These are phyloP conservation scores for Fusarium sulawesiense DNA, from an alignment of 2,329 filamentous ascomycete genomes.

Conservation along the genomic window DNA sequence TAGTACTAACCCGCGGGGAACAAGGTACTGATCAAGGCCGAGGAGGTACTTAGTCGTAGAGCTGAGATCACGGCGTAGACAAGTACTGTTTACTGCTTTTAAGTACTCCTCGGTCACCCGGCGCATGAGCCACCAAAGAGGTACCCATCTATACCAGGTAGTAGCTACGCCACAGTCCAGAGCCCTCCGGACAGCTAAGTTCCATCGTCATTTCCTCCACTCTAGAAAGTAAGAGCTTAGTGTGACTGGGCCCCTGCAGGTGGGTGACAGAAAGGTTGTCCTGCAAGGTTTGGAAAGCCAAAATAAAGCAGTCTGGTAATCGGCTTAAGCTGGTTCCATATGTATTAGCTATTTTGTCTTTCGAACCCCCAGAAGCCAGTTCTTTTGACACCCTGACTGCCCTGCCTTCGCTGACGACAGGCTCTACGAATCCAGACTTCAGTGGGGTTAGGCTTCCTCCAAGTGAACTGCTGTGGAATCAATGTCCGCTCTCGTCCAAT, in stretches of 20 bases:
- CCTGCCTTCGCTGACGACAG: conserved; percentile 36
- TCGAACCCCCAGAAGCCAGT: not conserved
- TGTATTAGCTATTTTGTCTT: not conserved
- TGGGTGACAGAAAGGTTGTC: not conserved
- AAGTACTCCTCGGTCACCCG: conserved; percentile 24
- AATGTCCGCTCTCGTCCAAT: conserved; percentile 25
- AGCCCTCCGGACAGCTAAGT: not conserved
- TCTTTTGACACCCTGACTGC: not conserved
- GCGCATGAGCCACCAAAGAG: conserved; percentile 36
- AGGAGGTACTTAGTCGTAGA: conserved; percentile 9
- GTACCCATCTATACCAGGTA: not conserved
- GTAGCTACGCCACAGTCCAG: conserved; percentile 39
- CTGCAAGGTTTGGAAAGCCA: fast-evolving
- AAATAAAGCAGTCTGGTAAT: not conserved
- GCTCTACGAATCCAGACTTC: not conserved
- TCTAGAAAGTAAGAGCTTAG: conserved; percentile 20
- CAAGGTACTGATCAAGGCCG: conserved; percentile 8
- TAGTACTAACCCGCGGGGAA: conserved; percentile 33
- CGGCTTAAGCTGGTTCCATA: fast-evolving
- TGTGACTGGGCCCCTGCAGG: not conserved
- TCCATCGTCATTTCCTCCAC: conserved; percentile 39
- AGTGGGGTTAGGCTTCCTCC: conserved; percentile 28
- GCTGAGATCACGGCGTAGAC: fast-evolving
- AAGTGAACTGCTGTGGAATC: conserved; percentile 35
- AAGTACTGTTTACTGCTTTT: conserved; percentile 18